Evolutionary conservation across 2,329 filamentous ascomycete species (phyloP).

Genomic region (Aureobasidium vineae): DNA sequence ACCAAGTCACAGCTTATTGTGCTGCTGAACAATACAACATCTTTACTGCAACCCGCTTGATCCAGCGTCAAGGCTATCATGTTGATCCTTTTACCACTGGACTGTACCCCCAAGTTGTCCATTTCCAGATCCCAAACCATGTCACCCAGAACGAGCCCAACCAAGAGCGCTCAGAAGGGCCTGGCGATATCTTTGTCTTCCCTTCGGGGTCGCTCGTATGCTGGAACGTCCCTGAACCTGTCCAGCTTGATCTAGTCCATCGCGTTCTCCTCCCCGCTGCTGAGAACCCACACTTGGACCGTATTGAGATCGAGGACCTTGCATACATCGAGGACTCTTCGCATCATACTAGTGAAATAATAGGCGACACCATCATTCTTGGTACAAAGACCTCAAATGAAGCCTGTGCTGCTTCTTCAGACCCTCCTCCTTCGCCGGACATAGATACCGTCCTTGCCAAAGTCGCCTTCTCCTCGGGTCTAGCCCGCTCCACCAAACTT

Average conservation of each 20-base stretch:
- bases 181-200: constrained; percentile 90
- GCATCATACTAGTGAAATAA: constrained; percentile 72
- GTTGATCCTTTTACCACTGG: constrained; percentile 63
- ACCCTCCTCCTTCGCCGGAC: constrained; percentile 30
- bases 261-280: constrained; percentile 73
- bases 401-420: background rate
- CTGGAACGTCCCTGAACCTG: constrained; percentile 79
- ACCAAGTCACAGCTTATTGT: constrained; percentile 62
- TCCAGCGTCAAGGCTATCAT: constrained; percentile 59
- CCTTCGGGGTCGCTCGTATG: constrained; percentile 90
- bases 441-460: constrained; percentile 76
- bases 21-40: constrained; percentile 67
- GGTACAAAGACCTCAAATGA: constrained; percentile 62
- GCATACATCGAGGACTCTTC: constrained; percentile 76
- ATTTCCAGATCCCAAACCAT: constrained; percentile 51
- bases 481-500: constrained; percentile 89
- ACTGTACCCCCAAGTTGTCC: constrained; percentile 64
- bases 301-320: constrained; percentile 82
- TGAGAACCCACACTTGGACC: constrained; percentile 66
- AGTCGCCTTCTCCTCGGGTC: constrained; percentile 91
- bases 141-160: constrained; percentile 46
- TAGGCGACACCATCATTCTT: constrained; percentile 83
- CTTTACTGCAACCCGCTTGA: constrained; percentile 55
- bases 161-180: constrained; percentile 38
- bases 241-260: constrained; percentile 67